Evolutionary conservation across 2,329 filamentous ascomycete species (phyloP).

Genomic region (Emmonsiellopsis sp.): DNA sequence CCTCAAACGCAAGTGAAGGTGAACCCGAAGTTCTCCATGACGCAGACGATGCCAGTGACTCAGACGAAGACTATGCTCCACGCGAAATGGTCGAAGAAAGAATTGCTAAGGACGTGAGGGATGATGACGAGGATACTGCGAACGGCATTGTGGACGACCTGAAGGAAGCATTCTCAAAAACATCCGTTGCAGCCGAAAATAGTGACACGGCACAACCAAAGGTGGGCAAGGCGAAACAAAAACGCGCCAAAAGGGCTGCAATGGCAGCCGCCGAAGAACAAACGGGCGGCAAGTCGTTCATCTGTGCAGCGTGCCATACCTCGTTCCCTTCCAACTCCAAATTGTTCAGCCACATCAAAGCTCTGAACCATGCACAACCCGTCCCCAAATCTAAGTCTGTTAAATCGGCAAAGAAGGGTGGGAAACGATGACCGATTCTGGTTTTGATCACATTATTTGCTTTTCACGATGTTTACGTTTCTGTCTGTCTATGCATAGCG

Average conservation of each 20-base stretch:
- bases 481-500: background rate
- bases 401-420: conserved; percentile 7
- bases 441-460: background rate
- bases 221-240: conserved; percentile 45
- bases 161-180: conserved; percentile 12
- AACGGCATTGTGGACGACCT: conserved; percentile 6
- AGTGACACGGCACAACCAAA: conserved; percentile 19
- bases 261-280: conserved; percentile 14
- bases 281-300: conserved; percentile 37
- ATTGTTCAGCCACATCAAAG: conserved; percentile 64
- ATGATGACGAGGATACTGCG: conserved; percentile 7
- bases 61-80: conserved; percentile 30
- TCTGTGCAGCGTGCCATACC: conserved; percentile 70
- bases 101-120: conserved; percentile 18
- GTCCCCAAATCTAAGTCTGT: conserved; percentile 11
- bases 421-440: background rate
- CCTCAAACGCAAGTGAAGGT: background rate
- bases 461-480: background rate
- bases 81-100: conserved; percentile 32
- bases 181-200: conserved; percentile 13
- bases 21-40: conserved; percentile 1
- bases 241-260: conserved; percentile 42
- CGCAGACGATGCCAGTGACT: conserved; percentile 10
- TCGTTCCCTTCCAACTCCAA: conserved; percentile 65
- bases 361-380: conserved; percentile 54